Conservation (phyloP, 164 flowering plant genomes). For the Liriodendron chinense region DNA sequence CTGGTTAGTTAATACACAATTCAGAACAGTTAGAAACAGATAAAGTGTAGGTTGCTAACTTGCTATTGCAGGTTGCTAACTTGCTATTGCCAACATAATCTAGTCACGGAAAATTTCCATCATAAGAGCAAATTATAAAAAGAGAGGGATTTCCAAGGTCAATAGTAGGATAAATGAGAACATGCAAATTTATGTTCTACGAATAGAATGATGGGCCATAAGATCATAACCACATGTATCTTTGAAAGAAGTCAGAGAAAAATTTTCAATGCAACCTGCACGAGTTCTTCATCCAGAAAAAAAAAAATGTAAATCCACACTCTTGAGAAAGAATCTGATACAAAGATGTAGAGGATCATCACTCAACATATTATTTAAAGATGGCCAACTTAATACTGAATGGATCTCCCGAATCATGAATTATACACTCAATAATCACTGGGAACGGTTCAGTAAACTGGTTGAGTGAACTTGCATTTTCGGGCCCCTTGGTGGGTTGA, state of each 20-base stretch:
- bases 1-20: no score
- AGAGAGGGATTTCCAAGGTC: neutral
- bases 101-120: no score
- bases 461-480: no score
- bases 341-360: neutral
- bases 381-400: neutral
- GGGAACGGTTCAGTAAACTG: no score
- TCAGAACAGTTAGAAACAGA: no score
- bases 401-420: neutral
- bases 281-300: neutral
- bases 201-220: neutral
- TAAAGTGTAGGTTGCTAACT: no score
- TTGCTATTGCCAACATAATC: no score
- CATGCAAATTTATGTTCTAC: neutral
- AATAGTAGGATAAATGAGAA: neutral
- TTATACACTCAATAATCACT: neutral
- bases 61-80: no score
- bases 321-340: neutral
- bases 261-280: neutral
- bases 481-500: no score
- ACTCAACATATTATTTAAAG: neutral
- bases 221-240: neutral
- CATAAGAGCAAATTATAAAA: no score
- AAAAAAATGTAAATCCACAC: neutral
- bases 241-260: neutral